These are phyloP conservation scores for Centella asiatica DNA, from an alignment of 129 eudicot species.

Conservation along the genomic window DNA sequence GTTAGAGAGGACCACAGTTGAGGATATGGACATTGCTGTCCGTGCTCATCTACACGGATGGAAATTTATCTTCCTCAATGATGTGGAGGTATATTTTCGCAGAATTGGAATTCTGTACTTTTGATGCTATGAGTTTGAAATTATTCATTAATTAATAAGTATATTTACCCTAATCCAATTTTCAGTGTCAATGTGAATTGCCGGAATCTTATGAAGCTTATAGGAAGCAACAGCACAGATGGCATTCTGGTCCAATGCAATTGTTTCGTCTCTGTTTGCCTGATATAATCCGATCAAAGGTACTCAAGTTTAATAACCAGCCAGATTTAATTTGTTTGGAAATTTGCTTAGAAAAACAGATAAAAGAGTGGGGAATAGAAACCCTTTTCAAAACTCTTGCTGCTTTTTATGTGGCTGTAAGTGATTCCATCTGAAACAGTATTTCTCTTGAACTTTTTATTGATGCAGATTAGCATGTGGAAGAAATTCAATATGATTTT, in stretches of 20 bases:
- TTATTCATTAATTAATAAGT: not conserved
- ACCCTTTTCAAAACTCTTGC: no score
- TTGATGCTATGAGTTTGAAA: not conserved
- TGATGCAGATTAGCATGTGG: constrained; percentile 83
- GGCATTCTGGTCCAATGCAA: constrained; percentile 99
- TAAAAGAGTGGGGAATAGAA: no score
- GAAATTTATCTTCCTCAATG: constrained; percentile 86
- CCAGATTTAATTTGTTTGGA: no score
- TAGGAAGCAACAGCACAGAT: constrained; percentile 89
- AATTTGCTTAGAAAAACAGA: no score
- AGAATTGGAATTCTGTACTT: not conserved
- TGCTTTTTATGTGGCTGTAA: no score
- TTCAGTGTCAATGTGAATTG: constrained; percentile 82
- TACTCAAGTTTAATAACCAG: constrained; percentile 9
- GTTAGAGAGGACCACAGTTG: constrained; percentile 94
- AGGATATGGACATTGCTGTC: constrained; percentile 98
- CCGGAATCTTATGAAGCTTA: constrained; percentile 97
- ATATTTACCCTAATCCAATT: not conserved
- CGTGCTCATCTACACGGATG: constrained; percentile 96
- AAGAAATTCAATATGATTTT: constrained; percentile 81
- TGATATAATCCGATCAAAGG: constrained; percentile 73
- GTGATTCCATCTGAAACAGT: constrained; percentile 1
- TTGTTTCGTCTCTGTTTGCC: constrained; percentile 84
- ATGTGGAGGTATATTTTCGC: constrained; percentile 64
- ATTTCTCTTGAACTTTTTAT: constrained; percentile 1